Conservation (phyloP, 108 stramenopile genomes). For the Aurantiochytrium sp. region DNA sequence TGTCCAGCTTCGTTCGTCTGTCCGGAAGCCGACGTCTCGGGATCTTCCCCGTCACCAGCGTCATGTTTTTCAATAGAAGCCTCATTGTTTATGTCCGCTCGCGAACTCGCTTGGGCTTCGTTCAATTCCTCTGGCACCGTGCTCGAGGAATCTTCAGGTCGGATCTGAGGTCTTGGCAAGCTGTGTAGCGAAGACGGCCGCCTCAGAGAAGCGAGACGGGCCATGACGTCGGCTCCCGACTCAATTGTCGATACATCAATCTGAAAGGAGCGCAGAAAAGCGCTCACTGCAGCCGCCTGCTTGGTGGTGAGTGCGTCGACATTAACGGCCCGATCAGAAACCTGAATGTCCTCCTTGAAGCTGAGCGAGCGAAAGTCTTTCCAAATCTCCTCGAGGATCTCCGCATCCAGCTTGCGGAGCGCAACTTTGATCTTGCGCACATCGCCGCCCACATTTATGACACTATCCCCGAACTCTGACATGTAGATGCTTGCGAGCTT, state of each 20-base stretch:
- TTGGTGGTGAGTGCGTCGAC: not conserved
- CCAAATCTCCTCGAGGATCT: not conserved
- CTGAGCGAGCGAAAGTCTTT: not conserved
- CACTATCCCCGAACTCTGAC: not conserved
- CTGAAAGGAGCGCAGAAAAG: not conserved
- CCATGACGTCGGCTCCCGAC: not conserved
- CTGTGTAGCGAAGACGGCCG: not conserved
- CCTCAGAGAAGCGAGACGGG: not conserved
- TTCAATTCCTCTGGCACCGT: too few relatives aligned
- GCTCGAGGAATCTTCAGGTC: too few relatives aligned
- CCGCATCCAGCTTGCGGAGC: not conserved
- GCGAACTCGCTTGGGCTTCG: too few relatives aligned
- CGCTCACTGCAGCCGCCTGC: not conserved
- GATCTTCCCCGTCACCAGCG: too few relatives aligned
- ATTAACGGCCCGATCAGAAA: not conserved
- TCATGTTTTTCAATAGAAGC: too few relatives aligned
- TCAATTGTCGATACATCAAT: not conserved
- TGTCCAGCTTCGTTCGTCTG: too few relatives aligned
- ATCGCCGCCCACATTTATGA: not conserved
- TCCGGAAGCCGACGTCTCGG: too few relatives aligned
- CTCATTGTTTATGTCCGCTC: too few relatives aligned
- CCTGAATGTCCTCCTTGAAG: not conserved
- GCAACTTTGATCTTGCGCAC: not conserved
- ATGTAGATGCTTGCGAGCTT: conserved; percentile 5
- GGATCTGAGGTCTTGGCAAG: too few relatives aligned